A percentile compares a stretch with the other conserved stretches of the same genome.
phyloP scores from a whole-genome alignment of 768 basidiomycete species.

The Mycena galericulata region DNA sequence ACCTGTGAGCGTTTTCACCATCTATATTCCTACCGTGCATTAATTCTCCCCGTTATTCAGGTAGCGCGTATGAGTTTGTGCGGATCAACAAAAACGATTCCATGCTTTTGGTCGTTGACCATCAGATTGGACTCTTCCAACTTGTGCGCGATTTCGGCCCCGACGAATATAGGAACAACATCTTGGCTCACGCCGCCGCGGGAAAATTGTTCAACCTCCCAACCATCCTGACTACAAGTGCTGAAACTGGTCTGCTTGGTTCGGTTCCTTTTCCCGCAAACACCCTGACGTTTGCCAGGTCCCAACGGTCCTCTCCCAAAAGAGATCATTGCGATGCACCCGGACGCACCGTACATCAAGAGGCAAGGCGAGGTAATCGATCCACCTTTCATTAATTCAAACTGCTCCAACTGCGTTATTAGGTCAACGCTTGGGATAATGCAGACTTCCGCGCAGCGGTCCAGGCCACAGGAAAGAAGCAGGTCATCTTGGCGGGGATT shows the following conservation, averaged over 20 bases:
- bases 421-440: constrained; percentile 65
- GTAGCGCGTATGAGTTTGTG: constrained; percentile 43
- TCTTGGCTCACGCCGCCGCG: constrained; percentile 60
- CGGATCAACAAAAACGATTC: constrained; percentile 59
- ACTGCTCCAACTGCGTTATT: too few species aligned
- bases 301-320: constrained; percentile 62
- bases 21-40: too few species aligned
- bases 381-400: too few species aligned
- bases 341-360: constrained; percentile 57
- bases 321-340: constrained; percentile 59
- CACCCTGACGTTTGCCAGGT: constrained; percentile 40
- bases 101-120: constrained; percentile 60
- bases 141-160: constrained; percentile 56
- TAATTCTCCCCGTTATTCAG: not conserved
- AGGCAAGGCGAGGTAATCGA: constrained; percentile 51
- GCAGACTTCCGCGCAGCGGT: constrained; percentile 59
- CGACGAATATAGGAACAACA: constrained; percentile 55
- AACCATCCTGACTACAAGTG: constrained; percentile 58
- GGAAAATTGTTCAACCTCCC: constrained; percentile 60
- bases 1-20: not conserved
- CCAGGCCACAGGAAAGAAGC: constrained; percentile 60
- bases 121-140: constrained; percentile 61
- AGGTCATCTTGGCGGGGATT: constrained; percentile 63
- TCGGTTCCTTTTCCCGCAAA: not conserved
- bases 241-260: constrained; percentile 51